Evolutionary conservation across 139 green algal species (phyloP).

Genomic region (Picochlorum sp.): DNA sequence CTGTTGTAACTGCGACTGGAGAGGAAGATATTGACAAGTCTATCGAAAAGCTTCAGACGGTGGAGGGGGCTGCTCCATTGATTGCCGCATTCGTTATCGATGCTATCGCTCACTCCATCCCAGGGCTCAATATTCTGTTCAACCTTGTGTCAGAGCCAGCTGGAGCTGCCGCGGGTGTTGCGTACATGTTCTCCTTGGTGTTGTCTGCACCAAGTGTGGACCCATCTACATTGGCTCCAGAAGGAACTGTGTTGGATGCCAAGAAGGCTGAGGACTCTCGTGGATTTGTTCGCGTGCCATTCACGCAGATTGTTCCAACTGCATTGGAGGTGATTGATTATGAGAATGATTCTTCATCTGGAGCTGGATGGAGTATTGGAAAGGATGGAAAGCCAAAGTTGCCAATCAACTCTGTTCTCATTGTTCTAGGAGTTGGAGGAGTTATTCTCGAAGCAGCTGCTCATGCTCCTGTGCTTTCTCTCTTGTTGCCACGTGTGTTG

Average conservation of each 20-base stretch:
- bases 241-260: slow-evolving; percentile 53
- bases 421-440: slow-evolving; percentile 53
- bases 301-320: slow-evolving; percentile 50
- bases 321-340: slow-evolving; percentile 49
- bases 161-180: slow-evolving; percentile 50
- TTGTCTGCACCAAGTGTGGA: slow-evolving; percentile 45
- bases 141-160: slow-evolving; percentile 42
- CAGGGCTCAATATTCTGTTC: slow-evolving; percentile 49
- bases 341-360: slow-evolving; percentile 41
- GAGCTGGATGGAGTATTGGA: slow-evolving; percentile 47
- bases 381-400: slow-evolving; percentile 52
- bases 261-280: slow-evolving; percentile 51
- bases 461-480: slow-evolving; percentile 49
- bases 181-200: slow-evolving; percentile 63
- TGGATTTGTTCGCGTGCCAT: slow-evolving; percentile 49
- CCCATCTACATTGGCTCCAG: slow-evolving; percentile 54
- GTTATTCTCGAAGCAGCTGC: slow-evolving; percentile 53
- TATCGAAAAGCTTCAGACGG: slow-evolving; percentile 46
- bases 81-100: slow-evolving; percentile 41
- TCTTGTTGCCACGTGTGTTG: slow-evolving; percentile 59
- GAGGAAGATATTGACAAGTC: slow-evolving; percentile 43
- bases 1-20: slow-evolving; percentile 40
- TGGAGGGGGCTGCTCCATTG: slow-evolving; percentile 24
- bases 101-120: slow-evolving; percentile 47
- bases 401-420: slow-evolving; percentile 55